Base-by-base conservation (phyloP, 768 basidiomycete species). In the Boletus pseudo-olivaceus region DNA sequence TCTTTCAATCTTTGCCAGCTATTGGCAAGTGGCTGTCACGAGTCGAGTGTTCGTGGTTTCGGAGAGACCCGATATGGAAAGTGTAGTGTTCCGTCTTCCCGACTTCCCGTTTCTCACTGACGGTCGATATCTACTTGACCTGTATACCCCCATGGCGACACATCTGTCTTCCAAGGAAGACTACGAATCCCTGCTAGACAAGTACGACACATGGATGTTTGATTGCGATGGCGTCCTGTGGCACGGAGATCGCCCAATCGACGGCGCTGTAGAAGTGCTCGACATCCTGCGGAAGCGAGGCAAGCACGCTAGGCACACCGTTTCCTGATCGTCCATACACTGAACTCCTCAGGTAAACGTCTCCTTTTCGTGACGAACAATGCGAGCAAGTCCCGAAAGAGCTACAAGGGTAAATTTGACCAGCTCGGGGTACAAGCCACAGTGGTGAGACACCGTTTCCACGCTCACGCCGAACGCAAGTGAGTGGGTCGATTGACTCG, bases 201-300 rank as follows among this genome's bases (percentile, higher is more conserved):
- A 81, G 65, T 93, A 88, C 68, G 94, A 98, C 67, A 96, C 94
- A 27, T 96, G 93, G 85, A 80, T 98, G 72, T 90, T 97, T 59
- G 94, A 98, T 72, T 98, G 95, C 67, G 94, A 98, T 66, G 95
- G 94, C 14, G 95, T 98, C 20, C 77, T 98, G 33, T 98, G 95
- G 91, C 83, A 85, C 53, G 94, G 90, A 15, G 87, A 89, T 70
- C 76, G 78, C 45, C 75, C 89, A 30, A 82, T 95, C 61, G 86
- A 91, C 15, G 92, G 92, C 9, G 87, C 84, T 3, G 72, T 82
- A 39, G 82, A 93, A 42, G 90, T 92, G 19, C 76, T 98, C 59
- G 73, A 78, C 45, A 73, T 87, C 54, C 75, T 97, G 60, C 82
- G 94, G 57, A 76, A 76, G 55, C 78, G 78, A 69, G 86, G 93